Base-by-base conservation (phyloP, 768 basidiomycete species). In the Clitopilus hobsonii region DNA sequence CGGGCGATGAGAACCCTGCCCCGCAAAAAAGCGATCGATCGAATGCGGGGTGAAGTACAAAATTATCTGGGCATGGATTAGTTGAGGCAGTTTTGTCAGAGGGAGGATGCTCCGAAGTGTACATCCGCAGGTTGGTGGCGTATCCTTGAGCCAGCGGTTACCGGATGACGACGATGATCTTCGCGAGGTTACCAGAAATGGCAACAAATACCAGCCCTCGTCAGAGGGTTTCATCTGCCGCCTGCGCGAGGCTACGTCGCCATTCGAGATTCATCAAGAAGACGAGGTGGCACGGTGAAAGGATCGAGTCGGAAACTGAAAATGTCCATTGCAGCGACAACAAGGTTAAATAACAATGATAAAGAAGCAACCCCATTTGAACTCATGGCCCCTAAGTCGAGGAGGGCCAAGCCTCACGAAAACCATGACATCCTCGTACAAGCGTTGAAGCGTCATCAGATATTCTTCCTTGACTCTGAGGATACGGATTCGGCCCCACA, bases 401-500 rank as follows among this genome's bases (percentile, higher is more conserved):
- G 30, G 16, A 32, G 16, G 30, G 16, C n/a, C n/a, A n/a, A n/a
- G n/a, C n/a, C n/a, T n/a, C n/a, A n/a, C n/a, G n/a, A n/a, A n/a
- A n/a, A n/a, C n/a, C n/a, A n/a, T n/a, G 22, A 6, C 47, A 5
- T 3, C 16, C 41, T 20, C 6, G 41, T 45, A 45, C 41, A 16
- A 36, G 24, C 30, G 16, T 32, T 7, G 16, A 11, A 45, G 16
- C 22, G 5, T 23, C 41, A 10, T 63, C 52, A 68, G 11, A 64
- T 55, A 23, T 54, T 52, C 53, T 66, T 66, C 58, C 60, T 63
- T 24, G 49, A 52, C 52, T 68, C 65, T 8, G n/a, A 38, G 7
- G 24, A 27, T 25, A 24, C 16, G 1, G 54, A 16, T 3, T 30
- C 61, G 27, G 65, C 58, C 14, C 57, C 66, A 32, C 83, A 56